Evolutionary conservation across 176 grass and related monocot species (phyloP).

Genomic region (Triticum turgidum): DNA sequence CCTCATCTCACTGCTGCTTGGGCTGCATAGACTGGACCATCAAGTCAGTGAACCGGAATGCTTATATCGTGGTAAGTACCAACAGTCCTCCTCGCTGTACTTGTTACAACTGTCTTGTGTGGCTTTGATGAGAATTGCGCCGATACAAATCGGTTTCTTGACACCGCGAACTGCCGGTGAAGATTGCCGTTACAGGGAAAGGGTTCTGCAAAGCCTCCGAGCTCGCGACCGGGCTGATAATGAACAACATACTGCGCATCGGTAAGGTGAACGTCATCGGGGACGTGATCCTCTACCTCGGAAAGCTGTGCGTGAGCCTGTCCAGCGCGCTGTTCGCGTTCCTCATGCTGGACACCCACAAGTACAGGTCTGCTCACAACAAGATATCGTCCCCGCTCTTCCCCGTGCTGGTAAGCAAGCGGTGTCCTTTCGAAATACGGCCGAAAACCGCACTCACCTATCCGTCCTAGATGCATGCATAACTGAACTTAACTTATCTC

Average conservation of each 20-base stretch:
- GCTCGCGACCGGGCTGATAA: slow-evolving; percentile 74
- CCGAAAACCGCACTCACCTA: neutral
- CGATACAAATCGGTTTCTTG: neutral
- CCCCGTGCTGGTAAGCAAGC: slow-evolving; percentile 68
- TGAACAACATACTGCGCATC: slow-evolving; percentile 93
- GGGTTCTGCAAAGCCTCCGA: slow-evolving; percentile 84
- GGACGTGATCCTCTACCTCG: slow-evolving; percentile 83
- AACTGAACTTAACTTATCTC: neutral
- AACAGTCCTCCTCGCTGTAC: neutral
- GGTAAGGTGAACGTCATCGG: slow-evolving; percentile 93
- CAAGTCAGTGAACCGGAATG: slow-evolving; percentile 82
- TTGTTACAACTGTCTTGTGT: neutral
- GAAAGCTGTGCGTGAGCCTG: slow-evolving; percentile 89
- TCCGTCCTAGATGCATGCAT: neutral
- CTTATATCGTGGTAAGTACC: slow-evolving; percentile 77
- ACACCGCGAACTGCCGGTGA: neutral
- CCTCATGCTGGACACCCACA: slow-evolving; percentile 87
- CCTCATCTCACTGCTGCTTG: slow-evolving; percentile 83
- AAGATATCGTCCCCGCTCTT: slow-evolving; percentile 94
- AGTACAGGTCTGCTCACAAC: slow-evolving; percentile 83
- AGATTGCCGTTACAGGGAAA: slow-evolving; percentile 97
- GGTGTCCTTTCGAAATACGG: neutral
- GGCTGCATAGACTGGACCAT: slow-evolving; percentile 91
- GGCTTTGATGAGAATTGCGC: no score
- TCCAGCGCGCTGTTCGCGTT: slow-evolving; percentile 88